These are phyloP conservation scores for Alternaria infectoria DNA, from an alignment of 2,329 filamentous ascomycete species.

Conservation along the genomic window DNA sequence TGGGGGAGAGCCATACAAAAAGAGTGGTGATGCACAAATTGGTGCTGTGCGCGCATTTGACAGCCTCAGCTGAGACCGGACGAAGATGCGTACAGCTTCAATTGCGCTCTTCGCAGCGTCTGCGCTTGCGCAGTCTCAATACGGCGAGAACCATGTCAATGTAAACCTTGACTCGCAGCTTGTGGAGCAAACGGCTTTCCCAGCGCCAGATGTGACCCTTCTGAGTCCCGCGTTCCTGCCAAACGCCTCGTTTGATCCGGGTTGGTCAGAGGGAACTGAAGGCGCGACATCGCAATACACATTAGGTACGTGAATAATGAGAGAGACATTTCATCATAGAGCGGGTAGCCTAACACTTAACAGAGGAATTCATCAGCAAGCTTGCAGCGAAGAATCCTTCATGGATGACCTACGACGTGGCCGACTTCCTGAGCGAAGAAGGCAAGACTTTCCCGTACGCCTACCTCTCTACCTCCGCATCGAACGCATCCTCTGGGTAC, in stretches of 20 bases:
- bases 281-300: conserved; percentile 38
- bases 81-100: neutral
- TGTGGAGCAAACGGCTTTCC: conserved; percentile 44
- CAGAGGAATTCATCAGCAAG: conserved; percentile 31
- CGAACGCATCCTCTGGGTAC: conserved; percentile 9
- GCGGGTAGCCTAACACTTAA: neutral
- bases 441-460: conserved; percentile 42
- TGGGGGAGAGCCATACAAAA: conserved; percentile 7
- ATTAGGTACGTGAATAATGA: conserved; percentile 16
- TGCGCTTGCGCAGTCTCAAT: conserved; percentile 30
- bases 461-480: conserved; percentile 27
- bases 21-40: neutral
- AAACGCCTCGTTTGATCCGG: conserved; percentile 34
- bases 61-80: neutral
- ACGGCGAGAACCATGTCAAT: conserved; percentile 41
- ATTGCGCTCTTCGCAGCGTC: conserved; percentile 17
- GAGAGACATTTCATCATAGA: neutral
- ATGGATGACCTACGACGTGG: conserved; percentile 39
- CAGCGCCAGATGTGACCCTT: conserved; percentile 37
- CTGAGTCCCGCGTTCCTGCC: conserved; percentile 41
- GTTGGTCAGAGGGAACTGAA: conserved; percentile 39
- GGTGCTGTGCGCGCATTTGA: neutral
- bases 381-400: conserved; percentile 40
- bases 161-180: conserved; percentile 37
- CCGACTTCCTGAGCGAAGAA: conserved; percentile 43